A percentile compares a stretch with the other conserved stretches of the same genome.
Conservation (phyloP, 371 early-diverging fungal genomes). For the Sporodiniella umbellata region DNA sequence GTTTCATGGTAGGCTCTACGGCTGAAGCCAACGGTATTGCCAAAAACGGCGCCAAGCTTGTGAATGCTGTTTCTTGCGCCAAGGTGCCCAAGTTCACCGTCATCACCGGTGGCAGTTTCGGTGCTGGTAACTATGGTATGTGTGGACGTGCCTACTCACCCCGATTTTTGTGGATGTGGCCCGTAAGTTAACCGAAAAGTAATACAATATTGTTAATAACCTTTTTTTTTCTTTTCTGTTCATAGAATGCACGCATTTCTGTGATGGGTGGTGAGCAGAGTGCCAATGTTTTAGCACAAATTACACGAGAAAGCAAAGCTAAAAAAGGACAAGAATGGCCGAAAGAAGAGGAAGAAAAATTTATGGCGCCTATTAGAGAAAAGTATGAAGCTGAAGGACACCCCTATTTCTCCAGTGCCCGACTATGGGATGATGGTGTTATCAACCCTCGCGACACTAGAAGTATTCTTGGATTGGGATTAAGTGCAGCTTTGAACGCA, state of each 20-base stretch:
- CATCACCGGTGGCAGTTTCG: slow-evolving; percentile 90
- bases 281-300: slow-evolving; percentile 90
- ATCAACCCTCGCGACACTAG: slow-evolving; percentile 93
- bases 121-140: slow-evolving; percentile 98
- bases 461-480: slow-evolving; percentile 79
- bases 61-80: slow-evolving; percentile 94
- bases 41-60: slow-evolving; percentile 97
- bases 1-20: slow-evolving; percentile 96
- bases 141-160: slow-evolving; percentile 96
- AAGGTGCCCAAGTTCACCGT: slow-evolving; percentile 96
- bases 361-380: slow-evolving; percentile 85
- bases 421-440: slow-evolving; percentile 97
- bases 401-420: slow-evolving; percentile 88
- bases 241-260: slow-evolving; percentile 83
- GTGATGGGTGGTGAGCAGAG: slow-evolving; percentile 99
- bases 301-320: slow-evolving; percentile 81
- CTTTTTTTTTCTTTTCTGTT: slow-evolving; percentile 6
- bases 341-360: slow-evolving; percentile 68
- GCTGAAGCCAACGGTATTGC: slow-evolving; percentile 98
- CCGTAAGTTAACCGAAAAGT: slow-evolving; percentile 50
- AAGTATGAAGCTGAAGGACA: slow-evolving; percentile 94
- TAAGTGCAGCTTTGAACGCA: slow-evolving; percentile 82
- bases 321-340: slow-evolving; percentile 81
- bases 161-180: slow-evolving; percentile 97
- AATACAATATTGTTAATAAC: too few species aligned